phyloP scores from a whole-genome alignment of 2,329 filamentous ascomycete genomes.

The Dactylellina drechsleri region DNA sequence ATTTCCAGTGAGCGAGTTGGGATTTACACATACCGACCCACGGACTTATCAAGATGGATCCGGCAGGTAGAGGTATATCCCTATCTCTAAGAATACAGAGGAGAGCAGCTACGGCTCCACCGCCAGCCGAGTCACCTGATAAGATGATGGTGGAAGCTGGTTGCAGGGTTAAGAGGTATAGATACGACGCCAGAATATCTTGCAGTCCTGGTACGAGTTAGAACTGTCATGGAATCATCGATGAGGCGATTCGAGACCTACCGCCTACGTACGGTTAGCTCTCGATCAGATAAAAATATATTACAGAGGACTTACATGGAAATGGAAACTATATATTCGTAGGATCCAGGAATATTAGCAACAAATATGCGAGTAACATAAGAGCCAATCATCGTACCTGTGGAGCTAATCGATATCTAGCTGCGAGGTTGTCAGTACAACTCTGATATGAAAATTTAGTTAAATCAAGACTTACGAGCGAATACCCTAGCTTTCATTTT shows the following conservation, averaged over 20 bases:
- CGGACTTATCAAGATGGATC: constrained; percentile 88
- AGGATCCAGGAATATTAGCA: background rate
- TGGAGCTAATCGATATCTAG: constrained; percentile 82
- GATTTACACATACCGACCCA: constrained; percentile 71
- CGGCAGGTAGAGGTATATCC: constrained; percentile 83
- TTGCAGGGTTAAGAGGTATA: constrained; percentile 80
- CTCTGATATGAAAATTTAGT: background rate
- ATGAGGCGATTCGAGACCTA: constrained; percentile 4
- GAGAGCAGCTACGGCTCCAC: constrained; percentile 84
- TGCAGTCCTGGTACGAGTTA: constrained; percentile 67
- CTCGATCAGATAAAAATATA: background rate
- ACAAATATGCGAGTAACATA: background rate
- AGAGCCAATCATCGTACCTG: constrained; percentile 16
- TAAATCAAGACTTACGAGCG: constrained; percentile 65
- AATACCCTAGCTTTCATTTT: constrained; percentile 92
- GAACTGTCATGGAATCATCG: constrained; percentile 4
- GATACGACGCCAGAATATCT: constrained; percentile 87
- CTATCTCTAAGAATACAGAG: constrained; percentile 84
- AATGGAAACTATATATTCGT: constrained; percentile 85
- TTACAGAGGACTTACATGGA: constrained; percentile 72
- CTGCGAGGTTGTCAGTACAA: constrained; percentile 56
- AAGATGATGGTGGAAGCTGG: constrained; percentile 84
- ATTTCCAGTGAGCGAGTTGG: background rate
- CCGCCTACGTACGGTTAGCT: constrained; percentile 18
- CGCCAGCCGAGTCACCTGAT: constrained; percentile 92